Percentiles rank a stretch among this genome's conserved stretches.
Conservation (phyloP, 805 yeast species). For the Metschnikowia lunata region DNA sequence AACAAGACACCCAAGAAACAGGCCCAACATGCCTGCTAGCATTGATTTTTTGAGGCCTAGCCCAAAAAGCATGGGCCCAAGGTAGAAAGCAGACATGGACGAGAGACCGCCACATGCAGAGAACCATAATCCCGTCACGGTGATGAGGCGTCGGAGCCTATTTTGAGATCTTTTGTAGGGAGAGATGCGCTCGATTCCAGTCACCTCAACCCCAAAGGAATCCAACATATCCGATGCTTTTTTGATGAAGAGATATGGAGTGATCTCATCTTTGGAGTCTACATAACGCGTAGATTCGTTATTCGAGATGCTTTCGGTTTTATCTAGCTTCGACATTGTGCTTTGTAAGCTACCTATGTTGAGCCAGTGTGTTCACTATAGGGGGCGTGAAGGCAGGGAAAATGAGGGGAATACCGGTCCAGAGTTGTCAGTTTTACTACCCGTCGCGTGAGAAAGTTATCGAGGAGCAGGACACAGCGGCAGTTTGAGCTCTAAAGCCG, state of each 20-base stretch:
- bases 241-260: constrained; percentile 11
- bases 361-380: too few species aligned
- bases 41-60: constrained; percentile 64
- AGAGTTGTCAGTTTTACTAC: too few species aligned
- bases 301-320: neutral
- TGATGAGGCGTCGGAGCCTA: constrained; percentile 26
- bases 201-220: constrained; percentile 59
- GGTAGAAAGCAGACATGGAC: constrained; percentile 77
- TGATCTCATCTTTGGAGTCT: constrained; percentile 12
- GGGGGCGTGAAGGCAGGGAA: too few species aligned
- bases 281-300: constrained; percentile 5
- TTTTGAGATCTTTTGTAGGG: constrained; percentile 59
- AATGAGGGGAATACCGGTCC: too few species aligned
- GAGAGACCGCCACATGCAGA: constrained; percentile 87
- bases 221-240: constrained; percentile 32
- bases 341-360: too few species aligned
- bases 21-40: constrained; percentile 59
- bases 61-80: constrained; percentile 70
- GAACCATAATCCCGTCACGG: constrained; percentile 72
- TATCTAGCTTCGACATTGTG: constrained; percentile 1
- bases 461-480: too few species aligned
- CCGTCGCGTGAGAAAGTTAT: too few species aligned
- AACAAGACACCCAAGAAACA: constrained; percentile 62
- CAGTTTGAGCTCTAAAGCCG: too few species aligned
- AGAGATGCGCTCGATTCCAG: constrained; percentile 74